A percentile compares a stretch with the other conserved stretches of the same genome.
Conservation (phyloP, 305 asterid genomes). For the Withania somnifera region DNA sequence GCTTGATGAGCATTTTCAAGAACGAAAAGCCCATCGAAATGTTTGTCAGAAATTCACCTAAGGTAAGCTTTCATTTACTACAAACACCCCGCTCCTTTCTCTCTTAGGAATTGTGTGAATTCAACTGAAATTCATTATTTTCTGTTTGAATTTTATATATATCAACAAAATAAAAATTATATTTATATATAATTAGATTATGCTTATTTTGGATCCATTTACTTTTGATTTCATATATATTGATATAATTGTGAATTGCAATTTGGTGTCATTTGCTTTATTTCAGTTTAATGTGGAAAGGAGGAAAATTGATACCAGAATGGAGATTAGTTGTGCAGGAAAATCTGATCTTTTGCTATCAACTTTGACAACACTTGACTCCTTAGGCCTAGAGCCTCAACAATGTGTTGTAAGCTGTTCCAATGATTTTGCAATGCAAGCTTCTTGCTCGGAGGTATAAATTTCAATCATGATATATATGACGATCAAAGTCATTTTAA, state of each 20-base stretch:
- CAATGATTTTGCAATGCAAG: conserved; percentile 11
- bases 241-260: neutral
- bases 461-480: neutral
- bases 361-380: conserved; percentile 6
- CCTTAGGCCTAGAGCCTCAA: conserved; percentile 5
- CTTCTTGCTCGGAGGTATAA: conserved; percentile 10
- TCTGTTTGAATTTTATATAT: neutral
- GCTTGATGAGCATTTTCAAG: conserved; percentile 33
- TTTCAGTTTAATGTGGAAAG: conserved; percentile 15
- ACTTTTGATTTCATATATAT: neutral
- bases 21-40: conserved; percentile 46
- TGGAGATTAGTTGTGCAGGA: conserved; percentile 6
- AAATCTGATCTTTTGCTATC: conserved; percentile 11
- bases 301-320: neutral
- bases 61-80: conserved; percentile 19
- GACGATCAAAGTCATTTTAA: too few relatives aligned
- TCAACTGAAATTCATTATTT: neutral
- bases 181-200: neutral
- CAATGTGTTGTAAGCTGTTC: conserved; percentile 15
- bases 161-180: neutral
- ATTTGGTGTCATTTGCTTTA: neutral
- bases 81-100: too few relatives aligned
- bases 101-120: neutral
- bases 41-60: conserved; percentile 48
- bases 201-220: neutral